Evolutionary conservation across 805 yeast species (phyloP), one percentile per base, ranked within the genome.

Genomic region (Teunomyces lycoperdinae): DNA sequence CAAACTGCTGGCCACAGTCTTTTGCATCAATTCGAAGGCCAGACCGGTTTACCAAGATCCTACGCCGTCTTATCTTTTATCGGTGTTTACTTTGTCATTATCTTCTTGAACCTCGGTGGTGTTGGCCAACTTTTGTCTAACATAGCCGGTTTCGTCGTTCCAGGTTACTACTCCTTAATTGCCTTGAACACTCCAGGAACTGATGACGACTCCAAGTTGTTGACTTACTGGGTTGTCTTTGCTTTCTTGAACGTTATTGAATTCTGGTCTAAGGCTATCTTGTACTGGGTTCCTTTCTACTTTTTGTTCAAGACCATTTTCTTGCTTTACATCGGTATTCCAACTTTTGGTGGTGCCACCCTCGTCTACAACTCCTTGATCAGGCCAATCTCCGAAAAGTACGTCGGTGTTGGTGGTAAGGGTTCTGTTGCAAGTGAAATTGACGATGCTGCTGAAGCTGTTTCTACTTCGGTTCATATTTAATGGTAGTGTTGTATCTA

Each of bases 181-280:
- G 98, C 99, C 17, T 76, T 94, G 56, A 87, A 83, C 67, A 86
- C 96, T 17, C 55, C 81, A 8, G 62, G 79, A 13, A 70, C 83
- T 36, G 70, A 73, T 38, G 97, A 92, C 67, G 99, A 94, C 70
- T 83, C 94, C 42, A 85, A 86, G 66, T 81, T 88, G 65, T 80
- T 94, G 63, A 88, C 97, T 10, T 94, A 94, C 77, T 94, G 99
- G 99, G 97, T 94, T 49, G 96, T 94, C n/a, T 94, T 88, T 65
- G 96, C 97, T 11, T 83, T 84, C 59, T 81, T 94, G 74, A 89
- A 84, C 67, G 91, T 94, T 45, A 66, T 89, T 61, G 99, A 94
- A 75, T 94, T 89, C 79, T 94, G 97, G 98, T 84, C 96, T 46
- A 81, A 83, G 62, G 86, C 97, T 32, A 85, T 94, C 60, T 77